Conservation (phyloP, 2,329 filamentous ascomycete species). For the Coleophoma eucalyptorum region DNA sequence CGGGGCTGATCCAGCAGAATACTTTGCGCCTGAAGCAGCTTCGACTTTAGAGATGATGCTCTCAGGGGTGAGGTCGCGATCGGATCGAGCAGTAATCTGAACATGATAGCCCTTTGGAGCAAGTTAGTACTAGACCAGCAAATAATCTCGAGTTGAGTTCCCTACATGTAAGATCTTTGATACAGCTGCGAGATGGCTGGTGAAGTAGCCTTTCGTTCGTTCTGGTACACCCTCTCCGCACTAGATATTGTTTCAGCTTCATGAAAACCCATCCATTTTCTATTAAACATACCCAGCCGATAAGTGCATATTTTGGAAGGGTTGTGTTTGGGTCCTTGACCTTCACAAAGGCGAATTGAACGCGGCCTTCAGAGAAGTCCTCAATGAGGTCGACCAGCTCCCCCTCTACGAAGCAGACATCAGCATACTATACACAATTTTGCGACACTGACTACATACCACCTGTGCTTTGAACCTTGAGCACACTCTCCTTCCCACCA, state of each 20-base stretch:
- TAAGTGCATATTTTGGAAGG: constrained; percentile 87
- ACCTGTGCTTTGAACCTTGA: constrained; percentile 92
- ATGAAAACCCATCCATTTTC: neutral
- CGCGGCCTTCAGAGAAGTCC: constrained; percentile 92
- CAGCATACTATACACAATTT: neutral
- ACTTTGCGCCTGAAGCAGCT: constrained; percentile 93
- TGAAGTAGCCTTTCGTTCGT: constrained; percentile 97
- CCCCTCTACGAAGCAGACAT: constrained; percentile 60
- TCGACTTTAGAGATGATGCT: constrained; percentile 89
- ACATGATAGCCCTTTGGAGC: constrained; percentile 78
- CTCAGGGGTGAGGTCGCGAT: constrained; percentile 82
- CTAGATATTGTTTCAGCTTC: constrained; percentile 34
- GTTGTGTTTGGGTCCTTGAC: constrained; percentile 91
- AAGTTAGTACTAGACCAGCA: constrained; percentile 3
- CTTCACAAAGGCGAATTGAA: constrained; percentile 96
- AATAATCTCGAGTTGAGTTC: constrained; percentile 2
- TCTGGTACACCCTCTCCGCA: constrained; percentile 98
- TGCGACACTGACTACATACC: constrained; percentile 42
- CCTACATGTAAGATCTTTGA: constrained; percentile 82
- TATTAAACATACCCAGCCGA: constrained; percentile 66
- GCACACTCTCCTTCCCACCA: constrained; percentile 82
- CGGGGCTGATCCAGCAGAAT: constrained; percentile 66
- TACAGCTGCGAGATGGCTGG: constrained; percentile 85
- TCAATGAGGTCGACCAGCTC: constrained; percentile 88
- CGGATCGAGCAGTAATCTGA: constrained; percentile 91